phyloP scores from a whole-genome alignment of 805 yeast species.

The Millerozyma acaciae region DNA sequence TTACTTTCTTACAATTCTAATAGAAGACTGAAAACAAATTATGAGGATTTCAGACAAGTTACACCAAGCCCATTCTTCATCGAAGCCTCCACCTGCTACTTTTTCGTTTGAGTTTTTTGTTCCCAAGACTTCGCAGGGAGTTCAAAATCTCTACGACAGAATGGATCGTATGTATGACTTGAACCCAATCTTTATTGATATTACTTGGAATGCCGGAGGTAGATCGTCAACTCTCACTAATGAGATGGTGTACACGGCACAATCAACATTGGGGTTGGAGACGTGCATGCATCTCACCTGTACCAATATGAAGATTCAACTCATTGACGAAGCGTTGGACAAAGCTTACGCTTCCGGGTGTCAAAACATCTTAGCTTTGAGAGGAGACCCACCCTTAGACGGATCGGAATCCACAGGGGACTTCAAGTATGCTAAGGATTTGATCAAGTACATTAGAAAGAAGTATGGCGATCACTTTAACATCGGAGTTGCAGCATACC shows the following conservation, averaged over 20 bases:
- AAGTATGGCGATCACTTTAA: slow-evolving; percentile 86
- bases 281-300: slow-evolving; percentile 98
- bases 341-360: slow-evolving; percentile 90
- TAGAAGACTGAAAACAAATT: slow-evolving; percentile 3
- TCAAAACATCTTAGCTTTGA: slow-evolving; percentile 86
- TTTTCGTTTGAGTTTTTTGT: slow-evolving; percentile 96
- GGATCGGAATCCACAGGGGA: slow-evolving; percentile 76
- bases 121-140: slow-evolving; percentile 96
- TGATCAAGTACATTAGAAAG: slow-evolving; percentile 68
- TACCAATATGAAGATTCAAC: slow-evolving; percentile 81
- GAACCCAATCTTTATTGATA: slow-evolving; percentile 88
- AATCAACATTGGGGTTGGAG: slow-evolving; percentile 84
- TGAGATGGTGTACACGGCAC: slow-evolving; percentile 89
- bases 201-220: slow-evolving; percentile 99
- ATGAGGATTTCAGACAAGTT: slow-evolving; percentile 43
- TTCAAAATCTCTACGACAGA: slow-evolving; percentile 90
- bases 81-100: slow-evolving; percentile 54
- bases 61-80: slow-evolving; percentile 36
- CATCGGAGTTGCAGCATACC: slow-evolving; percentile 96
- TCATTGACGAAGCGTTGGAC: slow-evolving; percentile 79
- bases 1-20: no score
- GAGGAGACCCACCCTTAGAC: slow-evolving; percentile 92
- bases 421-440: slow-evolving; percentile 83
- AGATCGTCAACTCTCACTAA: slow-evolving; percentile 76
- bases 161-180: slow-evolving; percentile 96